Evolutionary conservation across 176 grass and related monocot species (phyloP), one percentile per base, ranked within the genome.

Genomic region (Oryza nivara): DNA sequence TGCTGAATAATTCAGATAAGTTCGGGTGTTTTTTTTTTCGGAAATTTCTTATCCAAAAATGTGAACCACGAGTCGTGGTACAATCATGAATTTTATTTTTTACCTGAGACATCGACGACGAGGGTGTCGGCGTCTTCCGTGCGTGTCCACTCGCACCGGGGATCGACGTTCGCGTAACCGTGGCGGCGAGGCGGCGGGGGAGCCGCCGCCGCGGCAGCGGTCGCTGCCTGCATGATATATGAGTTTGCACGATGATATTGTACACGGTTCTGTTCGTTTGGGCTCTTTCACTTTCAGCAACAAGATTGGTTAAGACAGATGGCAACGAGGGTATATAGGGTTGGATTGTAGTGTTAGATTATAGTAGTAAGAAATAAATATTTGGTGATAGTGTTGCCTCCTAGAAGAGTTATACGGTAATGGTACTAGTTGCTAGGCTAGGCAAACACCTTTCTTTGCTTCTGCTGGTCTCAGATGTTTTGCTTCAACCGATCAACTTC

Each of bases 81-180:
- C 51, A 23, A 25, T 6, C 9, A 19, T 9, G 40, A 43, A 73
- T 38, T 23, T 44, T 7, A 92, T 88, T 38, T 38, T 23, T 44
- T 7, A 92, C 92, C 92, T 40, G 92, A 83, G 54, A 88, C 65
- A 44, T 93, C 63, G n/a, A 91, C 78, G 40, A 54, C 32, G 56
- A 93, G 88, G 12, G 65, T 86, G 68, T 91, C 83, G 46, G 69
- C 73, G 32, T 88, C 73, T 10, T 76, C 72, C 0, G 65, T 32
- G 23, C 65, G 80, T 7, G 40, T 22, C 92, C 92, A 93, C 80
- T 71, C 80, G 80, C 82, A 91, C 34, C 20, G 20, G 3, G 88
- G 88, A 3, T 91, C 75, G 16, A 91, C 65, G 41, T 72, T 35
- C 20, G 67, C 54, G 83, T 94, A 88, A 38, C 43, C 56, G 38